phyloP scores from a whole-genome alignment of 2,329 filamentous ascomycete species.

The Westerdykella ornata region DNA sequence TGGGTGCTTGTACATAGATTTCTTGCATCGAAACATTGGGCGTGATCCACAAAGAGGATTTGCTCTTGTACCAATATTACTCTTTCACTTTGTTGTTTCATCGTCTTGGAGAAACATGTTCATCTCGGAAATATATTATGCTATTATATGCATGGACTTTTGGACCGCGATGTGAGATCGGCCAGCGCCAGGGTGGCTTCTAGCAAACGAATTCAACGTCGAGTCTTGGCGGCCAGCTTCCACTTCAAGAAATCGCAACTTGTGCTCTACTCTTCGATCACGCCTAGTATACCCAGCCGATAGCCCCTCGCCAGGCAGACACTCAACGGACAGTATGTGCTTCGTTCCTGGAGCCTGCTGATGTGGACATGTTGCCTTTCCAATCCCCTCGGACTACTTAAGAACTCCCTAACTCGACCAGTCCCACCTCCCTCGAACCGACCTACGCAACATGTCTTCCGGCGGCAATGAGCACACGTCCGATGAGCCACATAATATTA shows the following conservation, averaged over 20 bases:
- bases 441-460: conserved; percentile 23
- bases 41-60: conserved; percentile 6
- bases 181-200: conserved; percentile 8
- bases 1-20: conserved; percentile 22
- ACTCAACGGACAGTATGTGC: conserved; percentile 20
- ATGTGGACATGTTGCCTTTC: conserved; percentile 23
- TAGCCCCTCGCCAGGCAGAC: conserved; percentile 9
- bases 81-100: too few relatives aligned
- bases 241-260: conserved; percentile 4
- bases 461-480: conserved; percentile 18
- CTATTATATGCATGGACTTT: too few relatives aligned
- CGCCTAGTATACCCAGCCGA: background rate
- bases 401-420: conserved; percentile 11
- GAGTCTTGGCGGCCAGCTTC: conserved; percentile 4
- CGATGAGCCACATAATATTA: conserved; percentile 20
- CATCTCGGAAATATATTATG: too few relatives aligned
- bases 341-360: conserved; percentile 17
- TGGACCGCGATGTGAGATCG: background rate
- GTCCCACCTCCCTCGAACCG: conserved; percentile 7
- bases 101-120: too few relatives aligned
- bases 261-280: background rate
- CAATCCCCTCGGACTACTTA: conserved; percentile 17
- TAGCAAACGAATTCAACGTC: conserved; percentile 5
- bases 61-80: conserved; percentile 13
- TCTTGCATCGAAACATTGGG: conserved; percentile 29